Evolutionary conservation across 1,284 basidiomycete genomes (phyloP).

Genomic region (Vanrija sp.): DNA sequence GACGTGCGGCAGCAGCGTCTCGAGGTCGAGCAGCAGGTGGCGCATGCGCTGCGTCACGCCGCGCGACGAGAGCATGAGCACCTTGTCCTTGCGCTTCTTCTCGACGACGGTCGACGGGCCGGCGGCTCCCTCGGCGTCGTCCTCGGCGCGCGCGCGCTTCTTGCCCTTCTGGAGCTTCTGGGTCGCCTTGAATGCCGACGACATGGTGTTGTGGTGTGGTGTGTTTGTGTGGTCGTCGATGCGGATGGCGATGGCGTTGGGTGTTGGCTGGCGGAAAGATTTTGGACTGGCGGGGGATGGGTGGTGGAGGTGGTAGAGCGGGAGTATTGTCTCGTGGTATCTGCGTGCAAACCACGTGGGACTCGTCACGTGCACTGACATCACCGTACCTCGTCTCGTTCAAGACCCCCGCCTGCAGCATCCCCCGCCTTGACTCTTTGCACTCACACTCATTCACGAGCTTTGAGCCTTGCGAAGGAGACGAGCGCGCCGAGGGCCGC

Average conservation of each 20-base stretch:
- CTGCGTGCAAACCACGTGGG: too few species aligned
- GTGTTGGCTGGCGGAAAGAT: neutral
- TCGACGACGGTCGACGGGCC: constrained; percentile 6
- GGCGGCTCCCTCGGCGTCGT: constrained; percentile 4
- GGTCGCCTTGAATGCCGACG: constrained; percentile 18
- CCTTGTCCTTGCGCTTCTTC: constrained; percentile 58
- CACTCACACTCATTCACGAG: too few species aligned
- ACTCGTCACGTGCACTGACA: too few species aligned
- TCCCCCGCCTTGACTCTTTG: too few species aligned
- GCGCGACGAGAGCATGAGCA: constrained; percentile 85
- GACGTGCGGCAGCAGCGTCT: constrained; percentile 84
- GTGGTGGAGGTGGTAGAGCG: neutral
- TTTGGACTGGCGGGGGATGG: neutral
- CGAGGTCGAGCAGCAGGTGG: constrained; percentile 93
- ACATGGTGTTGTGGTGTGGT: constrained; percentile 7
- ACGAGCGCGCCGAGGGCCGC: too few species aligned
- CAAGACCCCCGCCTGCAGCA: too few species aligned
- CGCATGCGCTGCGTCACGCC: constrained; percentile 96
- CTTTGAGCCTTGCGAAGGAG: too few species aligned
- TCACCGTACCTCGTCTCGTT: too few species aligned
- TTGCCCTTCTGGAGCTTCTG: constrained; percentile 11
- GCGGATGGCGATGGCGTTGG: too few species aligned
- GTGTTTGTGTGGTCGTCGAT: neutral
- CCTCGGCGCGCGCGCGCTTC: constrained; percentile 13
- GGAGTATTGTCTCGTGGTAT: neutral